These are phyloP conservation scores for Boletus bicolor DNA, from an alignment of 768 basidiomycete species.

Conservation along the genomic window DNA sequence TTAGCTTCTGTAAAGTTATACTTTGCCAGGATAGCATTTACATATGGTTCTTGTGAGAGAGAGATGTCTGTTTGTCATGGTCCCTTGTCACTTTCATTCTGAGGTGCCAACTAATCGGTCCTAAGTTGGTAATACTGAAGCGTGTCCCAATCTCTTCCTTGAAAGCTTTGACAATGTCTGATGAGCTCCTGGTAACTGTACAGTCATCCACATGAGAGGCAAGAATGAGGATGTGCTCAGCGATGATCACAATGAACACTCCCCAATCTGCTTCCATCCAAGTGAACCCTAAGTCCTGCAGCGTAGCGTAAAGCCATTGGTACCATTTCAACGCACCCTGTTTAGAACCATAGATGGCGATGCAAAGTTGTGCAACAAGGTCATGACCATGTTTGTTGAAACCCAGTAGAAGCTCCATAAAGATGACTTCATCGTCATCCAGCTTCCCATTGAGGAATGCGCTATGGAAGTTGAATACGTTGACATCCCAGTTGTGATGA, in stretches of 20 bases:
- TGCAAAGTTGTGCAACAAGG: fast-evolving
- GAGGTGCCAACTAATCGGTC: neutral
- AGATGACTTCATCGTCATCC: neutral
- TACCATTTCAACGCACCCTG: neutral
- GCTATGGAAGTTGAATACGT: neutral
- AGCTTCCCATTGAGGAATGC: neutral
- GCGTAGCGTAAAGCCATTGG: fast-evolving
- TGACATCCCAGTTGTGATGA: too few relatives aligned
- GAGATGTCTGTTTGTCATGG: neutral
- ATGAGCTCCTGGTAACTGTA: neutral
- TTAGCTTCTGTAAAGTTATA: neutral
- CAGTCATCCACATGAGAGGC: neutral
- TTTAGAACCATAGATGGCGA: neutral
- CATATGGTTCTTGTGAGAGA: neutral
- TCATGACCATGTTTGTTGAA: neutral
- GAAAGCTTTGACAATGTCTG: fast-evolving
- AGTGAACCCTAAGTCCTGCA: fast-evolving
- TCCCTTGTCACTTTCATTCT: neutral
- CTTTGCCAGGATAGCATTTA: neutral
- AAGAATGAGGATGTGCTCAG: fast-evolving
- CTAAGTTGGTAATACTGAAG: fast-evolving
- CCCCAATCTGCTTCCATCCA: neutral
- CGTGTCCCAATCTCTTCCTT: neutral
- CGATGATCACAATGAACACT: fast-evolving
- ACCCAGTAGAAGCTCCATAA: neutral